These are phyloP conservation scores for Brassica juncea DNA, from an alignment of 345 rosid species.

Conservation along the genomic window DNA sequence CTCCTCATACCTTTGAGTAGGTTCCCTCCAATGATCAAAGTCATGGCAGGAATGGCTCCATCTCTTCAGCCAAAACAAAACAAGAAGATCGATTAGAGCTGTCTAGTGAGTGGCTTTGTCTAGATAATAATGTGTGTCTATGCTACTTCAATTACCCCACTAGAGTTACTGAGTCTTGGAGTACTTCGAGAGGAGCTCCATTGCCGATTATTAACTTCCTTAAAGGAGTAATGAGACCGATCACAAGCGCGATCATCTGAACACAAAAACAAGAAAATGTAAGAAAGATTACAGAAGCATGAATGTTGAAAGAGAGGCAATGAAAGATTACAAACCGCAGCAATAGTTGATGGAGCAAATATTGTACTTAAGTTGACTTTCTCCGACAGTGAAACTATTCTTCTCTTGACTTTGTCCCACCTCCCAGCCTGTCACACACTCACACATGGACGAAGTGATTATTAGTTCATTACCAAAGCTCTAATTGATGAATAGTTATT, in stretches of 20 bases:
- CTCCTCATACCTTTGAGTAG: conserved; percentile 56
- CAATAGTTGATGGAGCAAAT: conserved; percentile 63
- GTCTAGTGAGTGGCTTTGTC: background rate
- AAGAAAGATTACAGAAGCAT: background rate
- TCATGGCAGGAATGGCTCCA: conserved; percentile 66
- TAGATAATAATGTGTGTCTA: background rate
- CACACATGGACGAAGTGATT: background rate
- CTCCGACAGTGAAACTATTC: conserved; percentile 22
- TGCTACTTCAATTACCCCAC: conserved; percentile 50
- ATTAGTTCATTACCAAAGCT: background rate
- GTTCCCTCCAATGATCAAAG: conserved; percentile 68
- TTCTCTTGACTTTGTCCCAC: conserved; percentile 34
- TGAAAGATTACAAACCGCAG: conserved; percentile 35
- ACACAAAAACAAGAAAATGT: background rate
- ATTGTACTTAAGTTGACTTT: conserved; percentile 48
- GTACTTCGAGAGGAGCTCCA: conserved; percentile 57
- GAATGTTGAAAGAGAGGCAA: background rate
- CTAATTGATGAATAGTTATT: background rate
- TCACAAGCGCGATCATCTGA: conserved; percentile 57
- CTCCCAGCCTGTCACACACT: conserved; percentile 34
- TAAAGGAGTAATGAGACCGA: conserved; percentile 48
- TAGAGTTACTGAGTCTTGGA: conserved; percentile 57
- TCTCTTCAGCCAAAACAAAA: conserved; percentile 42
- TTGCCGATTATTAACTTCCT: conserved; percentile 53
- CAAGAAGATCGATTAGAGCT: background rate